A percentile compares a stretch with the other conserved stretches of the same genome.
These are phyloP conservation scores for Clohesyomyces aquaticus DNA, from an alignment of 495 filamentous ascomycete species.

Conservation along the genomic window DNA sequence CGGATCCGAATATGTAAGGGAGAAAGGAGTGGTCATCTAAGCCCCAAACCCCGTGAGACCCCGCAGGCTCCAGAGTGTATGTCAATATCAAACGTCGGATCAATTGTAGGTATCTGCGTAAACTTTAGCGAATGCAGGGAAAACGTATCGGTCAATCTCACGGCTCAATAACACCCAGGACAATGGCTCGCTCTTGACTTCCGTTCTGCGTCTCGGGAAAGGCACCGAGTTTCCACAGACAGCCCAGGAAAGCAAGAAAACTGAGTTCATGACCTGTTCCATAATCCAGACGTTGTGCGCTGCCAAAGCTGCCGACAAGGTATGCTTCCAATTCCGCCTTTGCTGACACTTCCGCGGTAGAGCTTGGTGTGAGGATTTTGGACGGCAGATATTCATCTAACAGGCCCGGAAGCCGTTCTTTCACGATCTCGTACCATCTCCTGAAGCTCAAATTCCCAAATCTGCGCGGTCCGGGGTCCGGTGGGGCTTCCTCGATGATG, in stretches of 20 bases:
- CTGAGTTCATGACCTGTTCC: constrained; percentile 95
- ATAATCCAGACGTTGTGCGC: constrained; percentile 86
- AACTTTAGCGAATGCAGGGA: constrained; percentile 8
- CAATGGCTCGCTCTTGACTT: constrained; percentile 73
- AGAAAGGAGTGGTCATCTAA: constrained; percentile 96
- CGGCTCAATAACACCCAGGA: constrained; percentile 80
- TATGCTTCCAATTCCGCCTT: constrained; percentile 75
- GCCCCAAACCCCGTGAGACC: constrained; percentile 95
- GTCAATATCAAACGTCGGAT: constrained; percentile 83
- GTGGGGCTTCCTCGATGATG: constrained; percentile 77
- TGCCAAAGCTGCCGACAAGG: constrained; percentile 85
- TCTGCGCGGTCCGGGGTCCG: constrained; percentile 78
- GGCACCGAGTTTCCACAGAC: constrained; percentile 84
- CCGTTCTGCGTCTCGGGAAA: constrained; percentile 61
- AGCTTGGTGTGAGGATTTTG: constrained; percentile 41
- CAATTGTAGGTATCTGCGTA: constrained; percentile 74
- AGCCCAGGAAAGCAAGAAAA: constrained; percentile 87
- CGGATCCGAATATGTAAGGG: constrained; percentile 95
- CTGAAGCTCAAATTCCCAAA: constrained; percentile 93
- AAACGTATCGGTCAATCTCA: constrained; percentile 48
- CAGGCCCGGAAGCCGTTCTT: constrained; percentile 59
- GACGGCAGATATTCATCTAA: constrained; percentile 65
- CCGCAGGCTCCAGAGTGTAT: constrained; percentile 95
- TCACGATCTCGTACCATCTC: constrained; percentile 74
- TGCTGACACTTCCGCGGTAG: constrained; percentile 45